Conservation (phyloP, 805 yeast species). For the Yamadazyma takamatsuzukensis region DNA sequence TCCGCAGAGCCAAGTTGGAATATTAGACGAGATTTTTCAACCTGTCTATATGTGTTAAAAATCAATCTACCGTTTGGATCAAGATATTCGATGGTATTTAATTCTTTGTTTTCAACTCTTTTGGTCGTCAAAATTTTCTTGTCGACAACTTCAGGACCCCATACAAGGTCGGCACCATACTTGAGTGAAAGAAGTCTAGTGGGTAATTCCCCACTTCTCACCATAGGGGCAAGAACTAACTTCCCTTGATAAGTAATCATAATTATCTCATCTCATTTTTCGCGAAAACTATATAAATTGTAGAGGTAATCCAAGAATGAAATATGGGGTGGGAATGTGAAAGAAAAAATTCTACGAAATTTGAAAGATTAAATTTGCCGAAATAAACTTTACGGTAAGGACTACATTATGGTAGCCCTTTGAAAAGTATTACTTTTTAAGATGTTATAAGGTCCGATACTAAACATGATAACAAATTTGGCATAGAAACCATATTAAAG, state of each 20-base stretch:
- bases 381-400: no score
- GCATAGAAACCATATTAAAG: no score
- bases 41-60: conserved; percentile 66
- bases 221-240: conserved; percentile 93
- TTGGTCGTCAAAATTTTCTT: conserved; percentile 71
- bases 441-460: no score
- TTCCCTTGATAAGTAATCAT: conserved; percentile 61
- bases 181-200: conserved; percentile 74
- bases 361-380: no score
- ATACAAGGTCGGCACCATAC: conserved; percentile 90
- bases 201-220: conserved; percentile 92
- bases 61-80: conserved; percentile 45
- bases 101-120: conserved; percentile 53
- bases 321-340: neutral
- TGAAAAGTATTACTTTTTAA: no score
- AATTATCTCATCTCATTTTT: neutral
- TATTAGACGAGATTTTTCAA: conserved; percentile 65
- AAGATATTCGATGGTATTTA: conserved; percentile 61
- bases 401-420: no score
- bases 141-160: conserved; percentile 93
- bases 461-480: no score
- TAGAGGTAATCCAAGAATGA: no score
- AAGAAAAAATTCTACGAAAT: no score
- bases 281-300: no score
- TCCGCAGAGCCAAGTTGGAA: conserved; percentile 90